Evolutionary conservation across 139 green algal genomes (phyloP).

Genomic region (Protoeuglena noctilucae): DNA sequence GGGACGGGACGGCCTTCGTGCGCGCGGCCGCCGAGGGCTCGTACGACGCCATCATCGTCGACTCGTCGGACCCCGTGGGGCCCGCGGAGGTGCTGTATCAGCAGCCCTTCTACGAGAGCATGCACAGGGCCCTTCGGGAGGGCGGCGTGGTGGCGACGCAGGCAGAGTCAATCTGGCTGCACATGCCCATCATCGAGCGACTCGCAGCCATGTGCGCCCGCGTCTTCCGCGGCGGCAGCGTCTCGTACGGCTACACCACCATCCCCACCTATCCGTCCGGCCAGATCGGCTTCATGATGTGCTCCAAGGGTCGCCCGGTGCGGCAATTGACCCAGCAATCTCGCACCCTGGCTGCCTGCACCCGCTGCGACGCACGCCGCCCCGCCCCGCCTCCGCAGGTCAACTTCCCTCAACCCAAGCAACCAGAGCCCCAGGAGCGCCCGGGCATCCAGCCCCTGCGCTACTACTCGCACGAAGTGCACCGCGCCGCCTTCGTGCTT

Average conservation of each 20-base stretch:
- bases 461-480: constrained; percentile 82
- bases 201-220: constrained; percentile 70
- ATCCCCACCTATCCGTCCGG: constrained; percentile 94
- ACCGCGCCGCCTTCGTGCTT: constrained; percentile 77
- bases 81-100: constrained; percentile 85
- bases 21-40: constrained; percentile 39
- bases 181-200: constrained; percentile 85
- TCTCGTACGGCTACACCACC: constrained; percentile 87
- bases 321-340: constrained; percentile 24
- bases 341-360: constrained; percentile 22
- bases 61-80: constrained; percentile 90
- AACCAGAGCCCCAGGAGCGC: background rate
- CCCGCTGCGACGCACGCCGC: constrained; percentile 11
- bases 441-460: constrained; percentile 16
- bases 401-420: background rate
- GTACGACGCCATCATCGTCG: constrained; percentile 96
- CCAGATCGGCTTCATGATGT: constrained; percentile 96
- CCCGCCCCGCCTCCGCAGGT: constrained; percentile 21
- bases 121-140: constrained; percentile 74
- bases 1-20: constrained; percentile 89
- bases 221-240: constrained; percentile 64
- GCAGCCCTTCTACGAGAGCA: constrained; percentile 85
- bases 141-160: constrained; percentile 88
- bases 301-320: constrained; percentile 46
- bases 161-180: constrained; percentile 83